A percentile compares a stretch with the other conserved stretches of the same genome.
Evolutionary conservation across 108 stramenopile species (phyloP).

Genomic region (Thalassiosira profunda): DNA sequence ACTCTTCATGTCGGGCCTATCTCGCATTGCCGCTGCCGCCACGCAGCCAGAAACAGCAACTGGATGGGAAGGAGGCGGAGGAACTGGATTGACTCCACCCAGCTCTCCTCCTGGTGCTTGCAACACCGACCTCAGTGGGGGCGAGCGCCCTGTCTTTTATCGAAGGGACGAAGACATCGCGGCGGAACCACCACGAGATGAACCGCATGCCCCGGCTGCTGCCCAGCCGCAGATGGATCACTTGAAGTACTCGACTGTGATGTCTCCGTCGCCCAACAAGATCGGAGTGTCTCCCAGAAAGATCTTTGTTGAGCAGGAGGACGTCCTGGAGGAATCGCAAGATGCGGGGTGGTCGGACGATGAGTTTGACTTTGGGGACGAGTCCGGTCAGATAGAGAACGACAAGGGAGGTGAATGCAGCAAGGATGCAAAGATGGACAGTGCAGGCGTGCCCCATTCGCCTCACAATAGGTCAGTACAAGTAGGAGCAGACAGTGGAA

Average conservation of each 20-base stretch:
- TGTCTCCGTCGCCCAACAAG: no score
- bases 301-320: not conserved
- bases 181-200: conserved; percentile 2
- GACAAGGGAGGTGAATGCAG: no score
- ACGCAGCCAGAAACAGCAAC: conserved; percentile 67
- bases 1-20: conserved; percentile 68
- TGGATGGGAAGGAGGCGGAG: conserved; percentile 9
- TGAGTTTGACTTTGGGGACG: conserved; percentile 40
- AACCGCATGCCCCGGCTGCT: no score
- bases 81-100: conserved; percentile 38
- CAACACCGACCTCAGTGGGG: no score
- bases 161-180: conserved; percentile 16
- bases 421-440: no score
- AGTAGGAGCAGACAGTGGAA: no score
- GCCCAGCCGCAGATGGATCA: not conserved
- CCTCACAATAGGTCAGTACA: no score
- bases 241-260: not conserved
- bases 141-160: conserved; percentile 8
- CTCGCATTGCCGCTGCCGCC: conserved; percentile 67
- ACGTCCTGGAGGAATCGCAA: conserved; percentile 1
- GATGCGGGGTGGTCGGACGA: conserved; percentile 54
- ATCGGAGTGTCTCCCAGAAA: no score
- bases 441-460: no score
- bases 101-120: no score
- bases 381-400: conserved; percentile 3